Evolutionary conservation across 306 rosid genomes (phyloP), one percentile per base, ranked within the genome.

Genomic region (Benincasa hispida): DNA sequence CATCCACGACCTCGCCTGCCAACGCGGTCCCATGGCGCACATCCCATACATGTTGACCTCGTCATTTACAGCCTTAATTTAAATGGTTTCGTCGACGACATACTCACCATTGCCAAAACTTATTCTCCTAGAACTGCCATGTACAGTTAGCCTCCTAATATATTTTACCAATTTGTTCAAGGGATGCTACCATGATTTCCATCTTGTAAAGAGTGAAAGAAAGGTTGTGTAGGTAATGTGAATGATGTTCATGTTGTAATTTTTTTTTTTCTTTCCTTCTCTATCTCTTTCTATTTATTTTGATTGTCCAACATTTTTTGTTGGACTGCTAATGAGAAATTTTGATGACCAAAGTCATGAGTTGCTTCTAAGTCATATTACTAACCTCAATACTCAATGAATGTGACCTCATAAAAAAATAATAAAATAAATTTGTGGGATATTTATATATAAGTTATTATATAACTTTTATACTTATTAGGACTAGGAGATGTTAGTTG

Each of bases 41-140:
- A 81, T 90, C 81, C 97, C 98, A 6, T 88, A 92, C 84, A 53
- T 81, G 83, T 83, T 92, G 85, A 95, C 98, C 54, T 85, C 98
- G 2, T 92, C 99, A 11, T 95, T 95, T 79, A 88, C 96, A 37
- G 80, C 82, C 82, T 62, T 95, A 30, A 83, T 95, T 77, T 92
- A 78, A 86, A 56, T 76, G 42, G 56, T 74, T 25, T 3, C 8
- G 8, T 21, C 55, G n/a, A 21, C 1, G 6, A 41, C 56, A 8
- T 68, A 18, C 21, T 25, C 18, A 0, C 2, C 75, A 69, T 69
- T 69, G 57, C n/a, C 24, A 25, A 65, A 69, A 57, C 30, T 69
- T 69, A 13, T 24, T 47, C 10, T 70, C 58, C 76, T 70, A 47
- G 75, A 82, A 74, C 82, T 86, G 81, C 69, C 83, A 63, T 90